Evolutionary conservation across 2,329 filamentous ascomycete species (phyloP), one percentile per base, ranked within the genome.

Genomic region (Microdochium trichocladiopsis): DNA sequence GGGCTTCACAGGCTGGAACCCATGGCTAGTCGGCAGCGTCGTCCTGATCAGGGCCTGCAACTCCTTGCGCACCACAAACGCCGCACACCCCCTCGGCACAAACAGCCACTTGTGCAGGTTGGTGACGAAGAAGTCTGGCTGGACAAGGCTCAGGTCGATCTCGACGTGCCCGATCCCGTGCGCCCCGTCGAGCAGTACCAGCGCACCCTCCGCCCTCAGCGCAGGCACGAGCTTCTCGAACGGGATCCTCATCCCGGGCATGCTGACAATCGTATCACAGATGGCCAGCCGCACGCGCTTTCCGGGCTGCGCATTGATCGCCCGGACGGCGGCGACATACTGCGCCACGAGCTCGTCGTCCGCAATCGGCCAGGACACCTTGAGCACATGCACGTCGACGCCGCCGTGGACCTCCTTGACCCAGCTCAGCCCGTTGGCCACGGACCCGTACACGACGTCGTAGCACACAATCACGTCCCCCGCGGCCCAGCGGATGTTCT

Each of bases 81-180:
- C 69, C 0, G 84, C 84, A 59, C 79, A 83, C 50, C 79, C 81
- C 48, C 86, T 77, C 4, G 86, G 86, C 18, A 79, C 77, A 58
- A 78, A 83, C 8, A 88, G 74, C 86, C 85, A 89, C 58, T 87
- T 87, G 64, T 87, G 81, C 56, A 79, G 78, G 60, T 88, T 88
- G 49, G 73, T 80, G 14, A 86, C 76, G 58, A 86, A 80, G 69
- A 88, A 88, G 63, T 88, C 85, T 0, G 83, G 77, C 36, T 80
- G 70, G 18, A 88, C 64, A n/a, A 60, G 58, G 0, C 59, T 60
- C 25, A 89, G 66, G 62, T 87, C 75, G 4, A 88, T 62, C 2
- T 77, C 72, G 11, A 88, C 72, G 49, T 86, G 81, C 0, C 86
- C 86, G 21, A 87, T 69, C 0, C 79, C 78, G 63, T 89, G 86